Percentiles rank a stretch among this genome's conserved stretches.
Conservation (phyloP, 208 protist genomes). For the Leishmania tarentolae region DNA sequence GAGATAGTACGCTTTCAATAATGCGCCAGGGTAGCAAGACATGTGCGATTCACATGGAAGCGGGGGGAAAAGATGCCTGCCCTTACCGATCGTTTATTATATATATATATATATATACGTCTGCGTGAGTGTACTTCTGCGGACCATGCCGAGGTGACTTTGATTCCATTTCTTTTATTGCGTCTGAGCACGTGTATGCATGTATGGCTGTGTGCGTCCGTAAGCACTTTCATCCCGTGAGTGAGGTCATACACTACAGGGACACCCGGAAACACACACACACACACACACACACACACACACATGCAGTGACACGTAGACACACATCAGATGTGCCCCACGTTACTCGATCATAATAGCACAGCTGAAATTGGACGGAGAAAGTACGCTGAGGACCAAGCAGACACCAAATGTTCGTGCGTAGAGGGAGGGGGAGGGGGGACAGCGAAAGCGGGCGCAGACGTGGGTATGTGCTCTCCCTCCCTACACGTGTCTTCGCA, state of each 20-base stretch:
- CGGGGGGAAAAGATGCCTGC: neutral
- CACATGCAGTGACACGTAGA: too few relatives aligned
- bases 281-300: neutral
- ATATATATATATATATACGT: too few relatives aligned
- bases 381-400: neutral
- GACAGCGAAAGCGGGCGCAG: neutral
- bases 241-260: neutral
- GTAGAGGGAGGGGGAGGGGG: neutral
- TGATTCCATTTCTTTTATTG: neutral
- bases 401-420: neutral
- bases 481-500: too few relatives aligned
- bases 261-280: neutral
- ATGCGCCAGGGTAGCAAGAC: neutral
- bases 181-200: too few relatives aligned
- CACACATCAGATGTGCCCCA: neutral
- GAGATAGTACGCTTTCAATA: neutral
- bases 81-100: neutral
- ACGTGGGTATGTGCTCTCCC: neutral
- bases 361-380: neutral
- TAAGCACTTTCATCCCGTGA: neutral
- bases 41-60: neutral
- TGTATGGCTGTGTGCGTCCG: neutral
- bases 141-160: neutral
- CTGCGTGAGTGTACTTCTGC: neutral
- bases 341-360: neutral